Percentiles rank a stretch among this genome's conserved stretches.
Evolutionary conservation across 164 flowering plant species (phyloP).

Genomic region (Kingdonia uniflora): DNA sequence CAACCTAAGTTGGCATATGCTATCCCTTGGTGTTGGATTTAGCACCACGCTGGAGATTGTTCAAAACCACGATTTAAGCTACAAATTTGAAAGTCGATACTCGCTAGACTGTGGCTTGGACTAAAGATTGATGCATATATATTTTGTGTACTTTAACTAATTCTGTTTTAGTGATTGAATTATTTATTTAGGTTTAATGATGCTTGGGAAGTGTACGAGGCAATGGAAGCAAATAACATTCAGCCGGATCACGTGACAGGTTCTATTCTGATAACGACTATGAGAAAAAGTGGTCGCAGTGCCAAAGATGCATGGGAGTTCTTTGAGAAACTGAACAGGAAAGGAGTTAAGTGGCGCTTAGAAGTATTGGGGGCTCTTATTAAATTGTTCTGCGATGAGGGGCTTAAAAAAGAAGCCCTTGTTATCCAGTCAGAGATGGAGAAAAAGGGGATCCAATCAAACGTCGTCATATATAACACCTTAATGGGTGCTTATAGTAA

Average conservation of each 20-base stretch:
- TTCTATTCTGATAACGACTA: constrained; percentile 59
- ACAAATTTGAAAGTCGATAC: background rate
- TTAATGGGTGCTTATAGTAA: constrained; percentile 75
- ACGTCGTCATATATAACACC: constrained; percentile 67
- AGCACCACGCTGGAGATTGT: no score
- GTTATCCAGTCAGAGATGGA: constrained; percentile 80
- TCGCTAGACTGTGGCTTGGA: no score
- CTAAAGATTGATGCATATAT: no score
- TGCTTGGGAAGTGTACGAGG: constrained; percentile 60
- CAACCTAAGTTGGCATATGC: no score
- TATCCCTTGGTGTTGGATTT: no score
- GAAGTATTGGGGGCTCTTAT: constrained; percentile 78
- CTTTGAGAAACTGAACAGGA: constrained; percentile 66
- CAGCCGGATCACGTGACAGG: constrained; percentile 79
- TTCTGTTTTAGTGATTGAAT: background rate
- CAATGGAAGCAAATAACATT: constrained; percentile 55
- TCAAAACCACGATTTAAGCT: background rate
- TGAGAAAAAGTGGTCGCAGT: constrained; percentile 70
- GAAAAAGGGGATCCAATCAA: constrained; percentile 65
- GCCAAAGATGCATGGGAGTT: constrained; percentile 87
- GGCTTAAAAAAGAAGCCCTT: constrained; percentile 77
- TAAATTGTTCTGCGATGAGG: constrained; percentile 88
- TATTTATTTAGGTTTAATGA: constrained; percentile 53
- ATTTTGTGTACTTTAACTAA: background rate
- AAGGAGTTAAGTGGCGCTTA: constrained; percentile 64